Conservation (phyloP, 2,329 filamentous ascomycete genomes). For the Diaporthe vexans region DNA sequence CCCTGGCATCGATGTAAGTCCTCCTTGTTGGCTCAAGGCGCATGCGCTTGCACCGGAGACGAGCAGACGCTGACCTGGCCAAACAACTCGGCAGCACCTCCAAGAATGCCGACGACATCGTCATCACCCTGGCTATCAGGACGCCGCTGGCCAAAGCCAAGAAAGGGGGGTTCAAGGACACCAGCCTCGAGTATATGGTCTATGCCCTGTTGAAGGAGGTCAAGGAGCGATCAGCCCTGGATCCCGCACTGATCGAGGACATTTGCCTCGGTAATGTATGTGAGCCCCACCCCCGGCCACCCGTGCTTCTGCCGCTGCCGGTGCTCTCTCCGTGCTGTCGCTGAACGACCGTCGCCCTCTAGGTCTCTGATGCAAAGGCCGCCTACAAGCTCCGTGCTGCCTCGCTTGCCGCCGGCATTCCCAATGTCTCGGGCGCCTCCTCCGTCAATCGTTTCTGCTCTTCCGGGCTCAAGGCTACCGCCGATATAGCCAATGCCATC, state of each 20-base stretch:
- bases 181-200: constrained; percentile 86
- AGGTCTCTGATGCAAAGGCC: constrained; percentile 88
- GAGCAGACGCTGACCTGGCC: constrained; percentile 45
- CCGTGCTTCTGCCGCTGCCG: too few species aligned
- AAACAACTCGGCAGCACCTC: constrained; percentile 72
- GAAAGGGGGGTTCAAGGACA: constrained; percentile 97
- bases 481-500: constrained; percentile 95
- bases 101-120: constrained; percentile 95
- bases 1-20: constrained; percentile 82
- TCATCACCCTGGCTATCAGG: constrained; percentile 92
- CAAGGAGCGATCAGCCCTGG: constrained; percentile 78
- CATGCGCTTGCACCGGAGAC: not conserved
- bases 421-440: constrained; percentile 86
- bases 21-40: not conserved
- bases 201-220: constrained; percentile 87
- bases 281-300: not conserved
- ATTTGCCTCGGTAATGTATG: constrained; percentile 90
- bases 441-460: constrained; percentile 97
- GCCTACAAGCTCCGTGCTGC: constrained; percentile 93
- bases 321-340: not conserved
- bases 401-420: constrained; percentile 90
- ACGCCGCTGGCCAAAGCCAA: constrained; percentile 89
- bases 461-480: constrained; percentile 93
- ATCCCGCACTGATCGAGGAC: constrained; percentile 87
- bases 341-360: constrained; percentile 6